A percentile compares a stretch with the other conserved stretches of the same genome.
These are phyloP conservation scores for Lodderomyces parapsilosis DNA, from an alignment of 1,139 yeast species.

Conservation along the genomic window DNA sequence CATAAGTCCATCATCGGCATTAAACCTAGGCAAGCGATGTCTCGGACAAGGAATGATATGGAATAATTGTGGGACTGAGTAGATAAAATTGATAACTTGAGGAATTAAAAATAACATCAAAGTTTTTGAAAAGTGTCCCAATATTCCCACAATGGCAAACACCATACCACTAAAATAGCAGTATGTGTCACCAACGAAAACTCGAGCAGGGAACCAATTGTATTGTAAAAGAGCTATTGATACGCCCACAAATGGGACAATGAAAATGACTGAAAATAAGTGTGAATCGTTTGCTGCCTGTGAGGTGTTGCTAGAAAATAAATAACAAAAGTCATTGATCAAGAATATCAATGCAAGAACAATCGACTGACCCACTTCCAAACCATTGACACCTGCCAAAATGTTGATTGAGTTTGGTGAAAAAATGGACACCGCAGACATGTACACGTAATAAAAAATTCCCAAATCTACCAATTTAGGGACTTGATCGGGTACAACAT, in stretches of 20 bases:
- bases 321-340: constrained; percentile 73
- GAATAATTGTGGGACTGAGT: constrained; percentile 88
- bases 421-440: constrained; percentile 89
- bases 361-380: constrained; percentile 93
- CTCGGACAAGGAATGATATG: constrained; percentile 90
- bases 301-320: constrained; percentile 39
- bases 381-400: constrained; percentile 92
- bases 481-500: constrained; percentile 25
- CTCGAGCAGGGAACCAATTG: constrained; percentile 90
- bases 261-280: constrained; percentile 71
- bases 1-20: constrained; percentile 65
- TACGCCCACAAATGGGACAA: constrained; percentile 87
- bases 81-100: constrained; percentile 84
- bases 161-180: constrained; percentile 99
- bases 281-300: constrained; percentile 80
- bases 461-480: constrained; percentile 73
- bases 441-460: constrained; percentile 73
- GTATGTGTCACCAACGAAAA: constrained; percentile 96
- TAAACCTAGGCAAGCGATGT: constrained; percentile 83
- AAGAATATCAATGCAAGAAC: constrained; percentile 71
- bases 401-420: constrained; percentile 97
- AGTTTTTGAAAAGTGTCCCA: constrained; percentile 95
- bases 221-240: constrained; percentile 70
- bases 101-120: constrained; percentile 82
- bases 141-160: constrained; percentile 92